Conservation (phyloP, 1,139 yeast species). For the Protomyces arabidopsidicola region DNA sequence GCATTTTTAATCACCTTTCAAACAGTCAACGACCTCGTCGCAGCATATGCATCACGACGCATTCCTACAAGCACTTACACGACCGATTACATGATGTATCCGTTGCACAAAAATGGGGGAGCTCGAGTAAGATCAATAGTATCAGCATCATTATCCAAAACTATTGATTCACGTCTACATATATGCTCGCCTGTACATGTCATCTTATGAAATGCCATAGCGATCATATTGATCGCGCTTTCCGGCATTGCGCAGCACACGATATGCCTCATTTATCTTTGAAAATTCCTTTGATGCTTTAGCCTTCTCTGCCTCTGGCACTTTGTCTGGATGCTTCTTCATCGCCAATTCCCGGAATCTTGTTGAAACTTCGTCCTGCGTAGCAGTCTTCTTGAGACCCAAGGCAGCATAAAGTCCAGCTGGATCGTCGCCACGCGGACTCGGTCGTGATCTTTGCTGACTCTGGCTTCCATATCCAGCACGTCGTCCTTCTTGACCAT, state of each 20-base stretch:
- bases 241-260: constrained; percentile 44
- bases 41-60: too few species aligned
- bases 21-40: too few species aligned
- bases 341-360: constrained; percentile 69
- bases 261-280: constrained; percentile 68
- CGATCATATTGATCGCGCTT: constrained; percentile 21
- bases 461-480: background rate
- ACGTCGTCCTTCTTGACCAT: constrained; percentile 10
- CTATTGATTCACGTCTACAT: background rate
- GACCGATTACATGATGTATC: background rate
- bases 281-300: constrained; percentile 54
- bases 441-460: constrained; percentile 6
- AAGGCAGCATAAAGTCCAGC: constrained; percentile 62
- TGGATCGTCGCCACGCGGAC: background rate
- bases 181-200: background rate
- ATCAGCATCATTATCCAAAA: too few species aligned
- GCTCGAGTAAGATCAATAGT: too few species aligned
- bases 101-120: background rate
- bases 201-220: constrained; percentile 6
- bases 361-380: constrained; percentile 58
- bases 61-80: background rate
- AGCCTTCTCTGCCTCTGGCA: constrained; percentile 44
- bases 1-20: too few species aligned
- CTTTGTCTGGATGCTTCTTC: constrained; percentile 73
- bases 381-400: constrained; percentile 60